Evolutionary conservation across 1,139 yeast genomes (phyloP).

Genomic region (Petasospora rhodanensis): DNA sequence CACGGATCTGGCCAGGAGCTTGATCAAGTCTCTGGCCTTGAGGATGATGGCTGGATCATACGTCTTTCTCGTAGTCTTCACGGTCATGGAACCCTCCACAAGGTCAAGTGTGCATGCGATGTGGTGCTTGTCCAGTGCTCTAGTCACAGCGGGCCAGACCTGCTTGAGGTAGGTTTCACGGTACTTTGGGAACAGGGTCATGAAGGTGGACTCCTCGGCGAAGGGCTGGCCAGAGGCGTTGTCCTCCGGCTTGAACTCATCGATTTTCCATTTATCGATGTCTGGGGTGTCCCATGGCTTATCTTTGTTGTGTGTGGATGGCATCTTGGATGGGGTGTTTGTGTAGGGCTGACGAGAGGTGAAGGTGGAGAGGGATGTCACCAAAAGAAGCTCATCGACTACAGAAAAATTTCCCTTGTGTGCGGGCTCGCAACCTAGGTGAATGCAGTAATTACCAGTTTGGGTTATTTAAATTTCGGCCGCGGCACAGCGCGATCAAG

Average conservation of each 20-base stretch:
- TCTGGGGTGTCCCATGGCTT: conserved; percentile 98
- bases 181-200: conserved; percentile 94
- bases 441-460: too few species aligned
- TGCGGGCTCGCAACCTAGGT: background rate
- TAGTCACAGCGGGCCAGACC: conserved; percentile 92
- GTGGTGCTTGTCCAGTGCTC: conserved; percentile 65
- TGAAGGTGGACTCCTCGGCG: conserved; percentile 90
- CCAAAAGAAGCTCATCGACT: conserved; percentile 2
- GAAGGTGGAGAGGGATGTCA: background rate
- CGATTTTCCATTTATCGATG: conserved; percentile 89
- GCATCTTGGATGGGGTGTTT: conserved; percentile 48
- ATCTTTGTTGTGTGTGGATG: conserved; percentile 86
- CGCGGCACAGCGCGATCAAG: too few species aligned
- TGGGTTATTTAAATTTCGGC: too few species aligned
- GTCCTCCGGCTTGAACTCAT: conserved; percentile 87
- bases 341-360: too few species aligned
- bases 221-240: conserved; percentile 82
- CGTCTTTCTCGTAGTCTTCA: conserved; percentile 90
- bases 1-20: conserved; percentile 90
- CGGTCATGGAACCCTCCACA: conserved; percentile 97
- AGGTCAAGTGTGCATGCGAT: conserved; percentile 80
- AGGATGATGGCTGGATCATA: conserved; percentile 92
- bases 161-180: conserved; percentile 87
- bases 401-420: conserved; percentile 1
- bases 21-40: conserved; percentile 92